phyloP scores from a whole-genome alignment of 768 basidiomycete genomes.

The Boletus speciosus region DNA sequence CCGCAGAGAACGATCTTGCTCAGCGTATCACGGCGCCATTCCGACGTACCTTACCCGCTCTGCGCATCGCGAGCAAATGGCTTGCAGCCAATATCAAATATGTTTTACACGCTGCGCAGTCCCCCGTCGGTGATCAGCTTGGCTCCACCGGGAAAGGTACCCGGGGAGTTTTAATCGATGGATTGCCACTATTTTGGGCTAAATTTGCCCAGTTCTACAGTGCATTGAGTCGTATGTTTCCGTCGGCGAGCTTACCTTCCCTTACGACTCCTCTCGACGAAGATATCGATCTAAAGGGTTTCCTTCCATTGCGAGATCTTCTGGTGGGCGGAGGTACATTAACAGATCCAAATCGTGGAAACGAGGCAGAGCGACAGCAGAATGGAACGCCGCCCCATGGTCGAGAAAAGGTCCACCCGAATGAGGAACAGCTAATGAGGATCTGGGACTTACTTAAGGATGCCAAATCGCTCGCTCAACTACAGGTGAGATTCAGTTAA shows the following conservation, averaged over 20 bases:
- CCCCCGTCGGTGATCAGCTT: slow-evolving; percentile 20
- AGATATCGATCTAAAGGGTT: slow-evolving; percentile 85
- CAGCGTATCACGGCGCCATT: slow-evolving; percentile 84
- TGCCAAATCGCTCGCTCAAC: slow-evolving; percentile 53
- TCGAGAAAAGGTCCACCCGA: slow-evolving; percentile 68
- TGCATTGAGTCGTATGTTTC: slow-evolving; percentile 64
- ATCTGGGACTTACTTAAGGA: slow-evolving; percentile 82
- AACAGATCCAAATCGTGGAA: slow-evolving; percentile 14
- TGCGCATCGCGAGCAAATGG: slow-evolving; percentile 91
- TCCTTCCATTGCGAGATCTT: slow-evolving; percentile 71
- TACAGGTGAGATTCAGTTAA: slow-evolving; percentile 45
- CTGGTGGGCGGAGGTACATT: slow-evolving; percentile 36
- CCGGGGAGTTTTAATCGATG: slow-evolving; percentile 28
- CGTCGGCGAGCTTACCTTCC: slow-evolving; percentile 53
- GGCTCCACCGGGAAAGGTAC: slow-evolving; percentile 14
- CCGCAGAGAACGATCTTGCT: slow-evolving; percentile 58
- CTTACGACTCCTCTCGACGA: slow-evolving; percentile 74
- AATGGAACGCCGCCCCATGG: slow-evolving; percentile 29
- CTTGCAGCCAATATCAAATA: slow-evolving; percentile 72
- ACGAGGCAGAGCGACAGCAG: slow-evolving; percentile 21
- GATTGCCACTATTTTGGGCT: slow-evolving; percentile 62
- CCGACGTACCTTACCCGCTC: slow-evolving; percentile 78
- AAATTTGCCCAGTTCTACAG: slow-evolving; percentile 65
- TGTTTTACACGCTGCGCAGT: slow-evolving; percentile 44
- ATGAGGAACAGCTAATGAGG: slow-evolving; percentile 94